These are phyloP conservation scores for Yamadazyma jaroonii DNA, from an alignment of 1,139 yeast genomes.

Conservation along the genomic window DNA sequence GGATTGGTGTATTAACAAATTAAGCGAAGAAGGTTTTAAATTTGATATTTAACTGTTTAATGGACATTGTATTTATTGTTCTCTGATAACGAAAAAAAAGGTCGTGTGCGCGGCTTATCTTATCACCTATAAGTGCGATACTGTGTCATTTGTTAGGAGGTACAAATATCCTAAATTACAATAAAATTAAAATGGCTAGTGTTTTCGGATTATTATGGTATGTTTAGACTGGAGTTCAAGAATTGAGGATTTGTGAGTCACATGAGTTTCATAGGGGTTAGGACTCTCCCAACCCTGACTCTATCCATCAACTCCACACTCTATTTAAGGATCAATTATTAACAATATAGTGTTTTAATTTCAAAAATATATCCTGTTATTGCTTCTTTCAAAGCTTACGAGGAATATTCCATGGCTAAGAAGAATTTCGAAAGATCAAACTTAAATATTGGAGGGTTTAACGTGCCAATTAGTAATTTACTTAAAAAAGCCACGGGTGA, in stretches of 20 bases:
- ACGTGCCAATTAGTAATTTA: constrained; percentile 29
- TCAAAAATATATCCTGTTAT: constrained; percentile 51
- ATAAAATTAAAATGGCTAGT: constrained; percentile 4
- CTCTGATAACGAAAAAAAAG: neutral
- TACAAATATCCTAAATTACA: neutral
- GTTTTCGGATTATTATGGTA: constrained; percentile 7
- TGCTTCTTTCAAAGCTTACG: constrained; percentile 52
- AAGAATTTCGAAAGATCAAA: constrained; percentile 23
- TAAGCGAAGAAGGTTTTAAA: constrained; percentile 22
- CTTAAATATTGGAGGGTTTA: constrained; percentile 33
- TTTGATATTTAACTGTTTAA: constrained; percentile 4
- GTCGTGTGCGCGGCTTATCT: constrained; percentile 7
- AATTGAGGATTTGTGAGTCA: neutral
- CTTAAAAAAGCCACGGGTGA: constrained; percentile 23
- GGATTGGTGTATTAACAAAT: constrained; percentile 26
- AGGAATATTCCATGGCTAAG: constrained; percentile 31
- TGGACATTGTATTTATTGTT: neutral
- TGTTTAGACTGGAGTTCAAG: constrained; percentile 1
- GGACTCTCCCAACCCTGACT: too few species aligned
- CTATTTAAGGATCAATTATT: constrained; percentile 3
- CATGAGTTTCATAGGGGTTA: too few species aligned
- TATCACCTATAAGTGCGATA: constrained; percentile 6
- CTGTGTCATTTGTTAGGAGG: constrained; percentile 3
- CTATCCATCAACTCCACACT: too few species aligned
- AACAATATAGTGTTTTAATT: constrained; percentile 26